Evolutionary conservation across 176 grass and related monocot species (phyloP), one percentile per base, ranked within the genome.

Genomic region (Hordeum marinum): DNA sequence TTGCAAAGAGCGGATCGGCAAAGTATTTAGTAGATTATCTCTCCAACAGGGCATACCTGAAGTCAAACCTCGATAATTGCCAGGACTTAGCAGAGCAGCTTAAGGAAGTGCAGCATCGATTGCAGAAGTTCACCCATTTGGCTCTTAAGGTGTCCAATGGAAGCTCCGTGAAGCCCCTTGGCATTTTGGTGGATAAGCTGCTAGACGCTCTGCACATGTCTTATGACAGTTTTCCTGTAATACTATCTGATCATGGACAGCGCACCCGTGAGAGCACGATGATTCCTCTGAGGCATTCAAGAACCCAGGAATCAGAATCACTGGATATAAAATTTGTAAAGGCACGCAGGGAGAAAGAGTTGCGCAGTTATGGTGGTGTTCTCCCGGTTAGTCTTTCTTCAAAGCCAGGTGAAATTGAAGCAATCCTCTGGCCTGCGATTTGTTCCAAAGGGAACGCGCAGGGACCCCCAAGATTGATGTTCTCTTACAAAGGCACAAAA

Each of bases 221-320:
- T 66, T 90, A 86, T 32, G 90, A 92, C 60, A 83, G 71, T 80
- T 94, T 92, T 86, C 82, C 89, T 61, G 60, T 92, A 72, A 83
- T 94, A 77, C 32, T 80, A 67, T 82, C 63, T 82, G 26, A 88
- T 73, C 35, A 78, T 82, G 31, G 66, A 65, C 76, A 85, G 15
- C 59, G 2, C 4, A 23, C 42, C 66, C 82, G 34, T 58, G 78
- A 88, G 71, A 63, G 58, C 83, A 84, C 60, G 36, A 66, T 85
- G 77, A 89, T 91, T 77, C 92, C 92, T 11, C 13, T 68, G 37
- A 89, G 92, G 58, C 18, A 61, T 71, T 46, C 70, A 59, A 46
- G 63, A 42, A 72, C 40, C 40, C 14, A 67, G 72, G 18, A 85
- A 55, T 5, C 40, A 36, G 42, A 35, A 18, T 27, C 66, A 14